A percentile compares a stretch with the other conserved stretches of the same genome.
phyloP scores from a whole-genome alignment of 192 early-diverging fungal genomes.

The Entophlyctis luteolus region DNA sequence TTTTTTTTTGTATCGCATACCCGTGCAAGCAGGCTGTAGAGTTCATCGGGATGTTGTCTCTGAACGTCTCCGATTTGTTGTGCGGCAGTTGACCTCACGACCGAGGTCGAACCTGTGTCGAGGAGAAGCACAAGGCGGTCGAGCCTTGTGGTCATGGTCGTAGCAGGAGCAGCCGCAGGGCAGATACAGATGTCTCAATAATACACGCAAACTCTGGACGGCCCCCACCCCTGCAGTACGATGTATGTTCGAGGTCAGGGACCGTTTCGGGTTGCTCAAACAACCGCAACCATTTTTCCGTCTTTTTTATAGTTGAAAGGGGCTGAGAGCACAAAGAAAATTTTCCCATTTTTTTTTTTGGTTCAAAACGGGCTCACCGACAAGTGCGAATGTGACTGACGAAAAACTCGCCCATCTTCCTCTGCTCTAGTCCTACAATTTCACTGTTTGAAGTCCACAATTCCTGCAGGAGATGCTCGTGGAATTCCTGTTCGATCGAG shows the following conservation, averaged over 20 bases:
- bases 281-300: too few species aligned
- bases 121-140: slow-evolving; percentile 90
- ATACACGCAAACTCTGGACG: too few species aligned
- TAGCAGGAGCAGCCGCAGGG: too few species aligned
- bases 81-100: slow-evolving; percentile 86
- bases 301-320: too few species aligned
- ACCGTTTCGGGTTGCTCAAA: too few species aligned
- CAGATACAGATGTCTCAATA: too few species aligned
- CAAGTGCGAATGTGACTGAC: too few species aligned
- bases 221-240: too few species aligned
- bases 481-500: slow-evolving; percentile 3
- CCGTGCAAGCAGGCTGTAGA: slow-evolving; percentile 80
- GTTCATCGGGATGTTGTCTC: slow-evolving; percentile 86
- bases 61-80: slow-evolving; percentile 94
- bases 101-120: slow-evolving; percentile 86
- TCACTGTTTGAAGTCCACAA: neutral
- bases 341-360: too few species aligned
- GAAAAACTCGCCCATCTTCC: neutral
- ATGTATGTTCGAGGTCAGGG: too few species aligned
- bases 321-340: too few species aligned
- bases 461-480: neutral
- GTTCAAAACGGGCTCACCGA: too few species aligned
- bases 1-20: slow-evolving; percentile 31
- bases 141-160: slow-evolving; percentile 53
- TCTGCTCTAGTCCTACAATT: neutral